Evolutionary conservation across 495 filamentous ascomycete species (phyloP).

Genomic region (Choiromyces venosus): DNA sequence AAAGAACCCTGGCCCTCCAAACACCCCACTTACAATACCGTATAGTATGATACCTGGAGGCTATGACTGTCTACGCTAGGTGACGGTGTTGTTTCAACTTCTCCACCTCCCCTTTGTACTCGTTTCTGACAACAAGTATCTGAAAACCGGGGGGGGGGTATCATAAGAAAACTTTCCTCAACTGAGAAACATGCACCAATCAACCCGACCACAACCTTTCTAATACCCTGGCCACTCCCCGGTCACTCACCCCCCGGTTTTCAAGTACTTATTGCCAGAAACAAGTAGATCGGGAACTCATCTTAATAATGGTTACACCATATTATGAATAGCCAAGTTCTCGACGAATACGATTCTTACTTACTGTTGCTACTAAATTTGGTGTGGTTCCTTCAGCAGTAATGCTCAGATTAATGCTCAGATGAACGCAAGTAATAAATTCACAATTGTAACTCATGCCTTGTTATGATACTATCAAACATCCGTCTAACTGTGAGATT

Average conservation of each 20-base stretch:
- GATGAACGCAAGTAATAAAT: not conserved
- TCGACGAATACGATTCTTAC: not conserved
- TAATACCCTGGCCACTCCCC: too few relatives aligned
- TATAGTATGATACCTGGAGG: too few relatives aligned
- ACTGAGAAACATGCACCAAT: too few relatives aligned
- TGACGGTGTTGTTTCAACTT: not conserved
- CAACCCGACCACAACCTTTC: too few relatives aligned
- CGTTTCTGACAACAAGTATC: too few relatives aligned
- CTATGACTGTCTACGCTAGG: not conserved
- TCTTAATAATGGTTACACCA: not conserved
- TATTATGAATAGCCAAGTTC: not conserved
- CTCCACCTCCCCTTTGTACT: not conserved
- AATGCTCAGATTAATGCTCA: not conserved
- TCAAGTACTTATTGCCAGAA: too few relatives aligned
- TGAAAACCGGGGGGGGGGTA: too few relatives aligned
- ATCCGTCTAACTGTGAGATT: not conserved
- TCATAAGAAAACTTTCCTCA: too few relatives aligned
- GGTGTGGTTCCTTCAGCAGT: not conserved
- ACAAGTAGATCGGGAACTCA: not conserved
- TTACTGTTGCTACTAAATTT: not conserved
- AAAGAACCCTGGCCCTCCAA: too few relatives aligned
- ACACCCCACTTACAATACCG: too few relatives aligned
- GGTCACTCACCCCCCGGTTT: too few relatives aligned
- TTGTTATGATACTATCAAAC: not conserved
- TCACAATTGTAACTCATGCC: not conserved